A percentile compares a stretch with the other conserved stretches of the same genome.
Evolutionary conservation across 352 stramenopile genomes (phyloP).

Genomic region (Halophytophthora batemanensis): DNA sequence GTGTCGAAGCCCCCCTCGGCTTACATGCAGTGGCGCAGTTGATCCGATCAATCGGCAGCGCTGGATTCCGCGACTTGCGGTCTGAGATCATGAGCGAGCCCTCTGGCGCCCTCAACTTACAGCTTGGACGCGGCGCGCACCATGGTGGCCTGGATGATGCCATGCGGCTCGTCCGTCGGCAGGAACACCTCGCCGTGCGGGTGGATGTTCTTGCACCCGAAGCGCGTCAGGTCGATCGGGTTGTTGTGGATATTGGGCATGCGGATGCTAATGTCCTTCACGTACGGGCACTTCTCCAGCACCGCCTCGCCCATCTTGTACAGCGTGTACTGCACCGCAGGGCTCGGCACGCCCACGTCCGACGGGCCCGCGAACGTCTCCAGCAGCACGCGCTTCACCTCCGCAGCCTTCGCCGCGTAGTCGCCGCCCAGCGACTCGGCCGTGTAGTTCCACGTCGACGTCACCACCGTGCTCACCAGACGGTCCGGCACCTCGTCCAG

Average conservation of each 20-base stretch:
- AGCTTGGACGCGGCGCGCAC: slow-evolving; percentile 56
- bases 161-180: slow-evolving; percentile 82
- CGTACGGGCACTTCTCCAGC: slow-evolving; percentile 55
- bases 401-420: slow-evolving; percentile 40
- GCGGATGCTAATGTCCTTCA: slow-evolving; percentile 74
- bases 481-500: slow-evolving; percentile 73
- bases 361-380: slow-evolving; percentile 76
- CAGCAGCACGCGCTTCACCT: slow-evolving; percentile 68
- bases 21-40: too few relatives aligned
- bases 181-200: slow-evolving; percentile 87
- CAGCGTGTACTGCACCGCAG: slow-evolving; percentile 80
- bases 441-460: slow-evolving; percentile 74
- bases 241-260: slow-evolving; percentile 91
- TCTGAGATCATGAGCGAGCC: not conserved
- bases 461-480: slow-evolving; percentile 73
- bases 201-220: slow-evolving; percentile 85
- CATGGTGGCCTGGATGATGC: slow-evolving; percentile 85
- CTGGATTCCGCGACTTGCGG: not conserved
- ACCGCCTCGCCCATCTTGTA: slow-evolving; percentile 87
- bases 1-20: too few relatives aligned
- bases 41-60: too few relatives aligned
- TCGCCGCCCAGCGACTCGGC: slow-evolving; percentile 28
- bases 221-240: slow-evolving; percentile 79
- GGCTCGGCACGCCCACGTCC: slow-evolving; percentile 70
- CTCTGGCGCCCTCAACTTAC: slow-evolving; percentile 20